These are phyloP conservation scores for Ogataea naganishii DNA, from an alignment of 805 yeast species.

Conservation along the genomic window DNA sequence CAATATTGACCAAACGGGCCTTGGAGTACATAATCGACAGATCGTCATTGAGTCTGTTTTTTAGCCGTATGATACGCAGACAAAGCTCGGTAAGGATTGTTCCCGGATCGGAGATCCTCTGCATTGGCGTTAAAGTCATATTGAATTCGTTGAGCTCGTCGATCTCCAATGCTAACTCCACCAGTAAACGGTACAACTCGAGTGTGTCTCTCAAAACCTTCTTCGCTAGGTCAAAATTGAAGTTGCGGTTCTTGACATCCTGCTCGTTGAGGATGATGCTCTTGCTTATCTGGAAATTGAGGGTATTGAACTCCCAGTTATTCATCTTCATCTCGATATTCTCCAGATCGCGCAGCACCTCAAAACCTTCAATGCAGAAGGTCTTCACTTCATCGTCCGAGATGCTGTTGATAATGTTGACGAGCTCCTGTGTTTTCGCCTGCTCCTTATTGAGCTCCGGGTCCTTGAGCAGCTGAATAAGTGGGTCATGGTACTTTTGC, in stretches of 20 bases:
- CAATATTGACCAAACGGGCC: conserved; percentile 56
- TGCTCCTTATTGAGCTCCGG: conserved; percentile 34
- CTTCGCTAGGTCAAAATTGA: conserved; percentile 45
- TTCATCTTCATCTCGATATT: conserved; percentile 35
- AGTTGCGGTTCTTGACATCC: conserved; percentile 24
- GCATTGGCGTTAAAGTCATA: conserved; percentile 31
- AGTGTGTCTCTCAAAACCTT: conserved; percentile 44
- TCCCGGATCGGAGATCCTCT: conserved; percentile 45
- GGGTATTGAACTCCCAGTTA: conserved; percentile 48
- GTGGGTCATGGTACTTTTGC: conserved; percentile 35
- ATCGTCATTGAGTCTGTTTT: conserved; percentile 41
- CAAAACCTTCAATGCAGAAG: conserved; percentile 38
- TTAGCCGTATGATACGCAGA: conserved; percentile 37
- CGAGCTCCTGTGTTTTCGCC: conserved; percentile 30
- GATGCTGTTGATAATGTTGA: conserved; percentile 34
- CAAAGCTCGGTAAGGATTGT: conserved; percentile 37
- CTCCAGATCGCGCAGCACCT: conserved; percentile 41
- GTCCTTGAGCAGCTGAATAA: conserved; percentile 37
- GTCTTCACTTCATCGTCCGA: conserved; percentile 35
- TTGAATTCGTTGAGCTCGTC: conserved; percentile 37
- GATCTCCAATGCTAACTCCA: conserved; percentile 34
- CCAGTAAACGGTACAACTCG: conserved; percentile 34
- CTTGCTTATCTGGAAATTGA: conserved; percentile 36
- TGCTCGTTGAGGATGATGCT: conserved; percentile 11
- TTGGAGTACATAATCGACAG: conserved; percentile 54